Evolutionary conservation across 179 eudicot genomes (phyloP).

Genomic region (Actinidia arguta): DNA sequence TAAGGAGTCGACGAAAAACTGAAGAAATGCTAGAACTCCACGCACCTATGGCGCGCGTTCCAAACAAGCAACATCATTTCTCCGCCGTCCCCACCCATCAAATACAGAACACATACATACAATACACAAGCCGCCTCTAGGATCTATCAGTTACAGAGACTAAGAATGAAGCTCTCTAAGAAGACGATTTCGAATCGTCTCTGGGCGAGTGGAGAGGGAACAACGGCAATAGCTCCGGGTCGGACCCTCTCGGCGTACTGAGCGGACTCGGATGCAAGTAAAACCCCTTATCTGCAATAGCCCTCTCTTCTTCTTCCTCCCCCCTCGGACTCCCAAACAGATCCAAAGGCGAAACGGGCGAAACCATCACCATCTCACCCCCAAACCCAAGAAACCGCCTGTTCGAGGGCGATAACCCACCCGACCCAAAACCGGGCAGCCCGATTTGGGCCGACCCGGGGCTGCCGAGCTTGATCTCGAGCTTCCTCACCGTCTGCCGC

Average conservation of each 20-base stretch:
- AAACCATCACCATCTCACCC: constrained; percentile 38
- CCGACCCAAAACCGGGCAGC: no score
- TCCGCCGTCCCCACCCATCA: no score
- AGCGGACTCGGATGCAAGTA: constrained; percentile 65
- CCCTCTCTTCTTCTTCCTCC: constrained; percentile 53
- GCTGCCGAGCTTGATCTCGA: constrained; percentile 46
- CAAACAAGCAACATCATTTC: no score
- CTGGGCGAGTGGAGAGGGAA: constrained; percentile 76
- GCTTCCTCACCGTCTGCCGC: constrained; percentile 53
- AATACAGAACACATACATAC: no score
- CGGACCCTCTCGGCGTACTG: constrained; percentile 37
- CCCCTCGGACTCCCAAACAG: constrained; percentile 47
- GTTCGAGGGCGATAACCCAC: no score
- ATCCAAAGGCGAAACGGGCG: constrained; percentile 79
- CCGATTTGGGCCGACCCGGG: background rate
- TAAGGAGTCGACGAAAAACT: no score
- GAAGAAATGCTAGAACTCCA: no score
- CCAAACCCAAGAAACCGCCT: constrained; percentile 21
- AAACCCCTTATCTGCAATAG: constrained; percentile 69
- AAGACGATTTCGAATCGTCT: constrained; percentile 20
- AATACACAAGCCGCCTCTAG: no score
- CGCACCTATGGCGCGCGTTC: no score
- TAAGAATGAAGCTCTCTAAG: no score
- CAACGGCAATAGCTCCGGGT: constrained; percentile 67
- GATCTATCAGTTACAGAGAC: no score